Conservation (phyloP, 345 rosid species). For the Stellera chamaejasme region DNA sequence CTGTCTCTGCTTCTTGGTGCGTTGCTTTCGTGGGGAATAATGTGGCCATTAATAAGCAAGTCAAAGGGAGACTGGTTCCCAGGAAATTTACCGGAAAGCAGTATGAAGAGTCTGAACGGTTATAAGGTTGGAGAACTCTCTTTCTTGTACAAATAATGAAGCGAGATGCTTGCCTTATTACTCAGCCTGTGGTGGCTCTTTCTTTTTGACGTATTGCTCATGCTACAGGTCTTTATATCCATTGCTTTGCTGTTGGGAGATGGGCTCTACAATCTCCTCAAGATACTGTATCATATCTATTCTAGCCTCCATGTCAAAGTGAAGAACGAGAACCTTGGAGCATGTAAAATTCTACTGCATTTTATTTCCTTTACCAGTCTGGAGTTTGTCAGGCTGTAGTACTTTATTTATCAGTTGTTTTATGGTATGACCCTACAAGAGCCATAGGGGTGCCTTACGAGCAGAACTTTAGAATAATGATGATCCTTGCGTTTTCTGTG, state of each 20-base stretch:
- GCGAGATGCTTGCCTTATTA: background rate
- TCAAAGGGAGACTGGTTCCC: constrained; percentile 77
- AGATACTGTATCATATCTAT: constrained; percentile 53
- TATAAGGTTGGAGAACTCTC: constrained; percentile 46
- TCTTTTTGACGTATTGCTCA: background rate
- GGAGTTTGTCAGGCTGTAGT: no score
- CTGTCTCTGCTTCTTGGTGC: constrained; percentile 87
- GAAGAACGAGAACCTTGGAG: constrained; percentile 19
- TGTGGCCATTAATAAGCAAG: constrained; percentile 81
- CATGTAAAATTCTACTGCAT: constrained; percentile 8
- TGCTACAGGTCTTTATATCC: constrained; percentile 68
- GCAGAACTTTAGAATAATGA: background rate
- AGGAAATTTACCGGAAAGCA: constrained; percentile 39
- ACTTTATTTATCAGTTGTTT: background rate
- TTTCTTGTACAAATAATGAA: background rate
- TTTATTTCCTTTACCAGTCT: background rate
- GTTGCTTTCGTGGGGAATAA: constrained; percentile 79
- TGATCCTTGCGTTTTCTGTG: background rate
- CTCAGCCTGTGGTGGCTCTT: background rate
- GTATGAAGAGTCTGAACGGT: constrained; percentile 86
- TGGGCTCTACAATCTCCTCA: constrained; percentile 86
- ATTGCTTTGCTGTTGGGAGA: constrained; percentile 84
- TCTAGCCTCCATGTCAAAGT: constrained; percentile 29
- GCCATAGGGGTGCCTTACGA: no score
- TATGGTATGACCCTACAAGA: background rate